Evolutionary conservation across 2,329 filamentous ascomycete species (phyloP), one percentile per base, ranked within the genome.

Genomic region (Alternaria ventricosa): DNA sequence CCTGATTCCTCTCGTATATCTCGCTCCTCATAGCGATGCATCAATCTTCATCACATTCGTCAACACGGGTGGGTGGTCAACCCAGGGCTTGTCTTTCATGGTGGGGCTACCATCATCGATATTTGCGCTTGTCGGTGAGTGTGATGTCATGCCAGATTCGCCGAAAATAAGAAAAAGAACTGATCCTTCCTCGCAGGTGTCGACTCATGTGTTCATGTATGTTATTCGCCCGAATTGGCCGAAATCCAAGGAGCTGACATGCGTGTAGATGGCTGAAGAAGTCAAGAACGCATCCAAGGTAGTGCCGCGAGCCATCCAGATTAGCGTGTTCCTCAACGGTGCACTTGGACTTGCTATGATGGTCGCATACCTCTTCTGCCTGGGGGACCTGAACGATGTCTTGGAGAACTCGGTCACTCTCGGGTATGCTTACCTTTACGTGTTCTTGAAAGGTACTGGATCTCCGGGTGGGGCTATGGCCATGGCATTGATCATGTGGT

Each of bases 1-100:
- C 56, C 68, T 86, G 18, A 81, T 85, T 7, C 58, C 61, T 3
- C 43, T 71, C 12, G 53, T 61, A 4, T 67, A 69, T 50, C 45
- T 70, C 30, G 61, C 59, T 5, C 59, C 57, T 6, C 57, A 65
- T n/a, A 65, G 22, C 30, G 12, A 51, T 33, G 23, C 36, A n/a
- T 28, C 25, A 5, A 82, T 84, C 0, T 83, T 85, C 59, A 76
- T 36, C 77, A 18, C 62, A 74, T 11, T 84, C 83, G 65, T 72
- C 71, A 45, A 85, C 60, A 58, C 68, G n/a, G 83, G 82, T 2
- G 78, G 74, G 4, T 85, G 57, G 57, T 59, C 49, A 13, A 20
- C 44, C 6, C 57, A 60, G n/a, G 50, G 10, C 50, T 55, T 27
- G 27, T 60, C 57, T 12, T 60, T 60, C 43, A 60, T 60, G 50